phyloP scores from a whole-genome alignment of 2,329 filamentous ascomycete genomes.

The Nigrospora osmanthi region DNA sequence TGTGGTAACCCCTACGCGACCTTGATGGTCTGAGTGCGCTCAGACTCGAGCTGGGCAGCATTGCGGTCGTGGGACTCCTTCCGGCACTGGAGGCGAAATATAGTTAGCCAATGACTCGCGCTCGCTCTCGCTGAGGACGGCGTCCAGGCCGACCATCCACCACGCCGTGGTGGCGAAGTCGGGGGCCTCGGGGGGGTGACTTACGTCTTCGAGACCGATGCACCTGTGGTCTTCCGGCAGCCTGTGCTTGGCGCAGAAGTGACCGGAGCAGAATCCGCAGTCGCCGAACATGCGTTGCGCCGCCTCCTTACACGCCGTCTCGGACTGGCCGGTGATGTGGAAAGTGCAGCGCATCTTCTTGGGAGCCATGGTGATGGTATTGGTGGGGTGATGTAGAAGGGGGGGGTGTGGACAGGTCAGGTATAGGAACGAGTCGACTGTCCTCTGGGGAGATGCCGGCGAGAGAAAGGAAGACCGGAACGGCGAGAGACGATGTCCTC shows the following conservation, averaged over 20 bases:
- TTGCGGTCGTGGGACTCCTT: constrained; percentile 95
- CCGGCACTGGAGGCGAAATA: constrained; percentile 59
- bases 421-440: too few species aligned
- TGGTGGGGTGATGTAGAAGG: too few species aligned
- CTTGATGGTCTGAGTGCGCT: constrained; percentile 90
- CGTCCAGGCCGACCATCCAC: constrained; percentile 34
- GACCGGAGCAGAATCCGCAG: constrained; percentile 88
- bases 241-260: constrained; percentile 92
- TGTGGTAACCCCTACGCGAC: constrained; percentile 54
- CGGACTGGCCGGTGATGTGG: constrained; percentile 21
- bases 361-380: constrained; percentile 46
- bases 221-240: constrained; percentile 94
- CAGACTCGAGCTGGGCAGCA: constrained; percentile 81
- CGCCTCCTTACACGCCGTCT: constrained; percentile 79
- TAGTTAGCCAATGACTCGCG: constrained; percentile 26
- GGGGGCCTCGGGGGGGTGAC: constrained; percentile 21
- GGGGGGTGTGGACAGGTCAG: too few species aligned
- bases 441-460: too few species aligned
- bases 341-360: constrained; percentile 73
- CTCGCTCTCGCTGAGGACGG: constrained; percentile 21
- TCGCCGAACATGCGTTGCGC: constrained; percentile 94
- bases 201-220: constrained; percentile 78
- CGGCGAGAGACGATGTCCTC: too few species aligned
- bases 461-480: too few species aligned
- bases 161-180: constrained; percentile 13